These are phyloP conservation scores for Dictyostelium brefeldianum DNA, from an alignment of 78 protist genomes.

Conservation along the genomic window DNA sequence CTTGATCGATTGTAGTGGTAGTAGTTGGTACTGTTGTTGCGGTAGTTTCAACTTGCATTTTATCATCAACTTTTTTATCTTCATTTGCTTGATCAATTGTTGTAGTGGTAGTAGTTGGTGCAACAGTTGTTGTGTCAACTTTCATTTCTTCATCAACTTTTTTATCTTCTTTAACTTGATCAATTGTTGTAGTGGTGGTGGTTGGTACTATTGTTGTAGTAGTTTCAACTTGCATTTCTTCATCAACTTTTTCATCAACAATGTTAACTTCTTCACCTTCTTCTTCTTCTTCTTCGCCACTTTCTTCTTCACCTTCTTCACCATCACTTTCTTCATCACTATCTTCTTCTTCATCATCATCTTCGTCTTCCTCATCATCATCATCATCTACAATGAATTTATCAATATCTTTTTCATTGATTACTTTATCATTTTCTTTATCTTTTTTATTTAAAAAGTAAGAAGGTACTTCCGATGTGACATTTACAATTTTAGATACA, in stretches of 20 bases:
- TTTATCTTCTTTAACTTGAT: background rate
- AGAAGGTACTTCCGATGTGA: slow-evolving; percentile 63
- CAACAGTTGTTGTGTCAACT: background rate
- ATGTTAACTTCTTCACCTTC: background rate
- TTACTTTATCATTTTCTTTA: slow-evolving; percentile 23
- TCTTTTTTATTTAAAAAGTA: slow-evolving; percentile 39
- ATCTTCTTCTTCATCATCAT: background rate
- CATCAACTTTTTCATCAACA: slow-evolving; percentile 11
- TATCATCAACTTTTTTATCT: background rate
- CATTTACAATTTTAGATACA: slow-evolving; percentile 50
- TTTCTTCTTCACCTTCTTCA: background rate
- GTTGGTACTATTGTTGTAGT: background rate
- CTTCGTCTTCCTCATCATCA: slow-evolving; percentile 29
- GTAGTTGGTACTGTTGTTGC: background rate
- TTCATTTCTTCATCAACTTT: slow-evolving; percentile 8
- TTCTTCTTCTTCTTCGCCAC: background rate
- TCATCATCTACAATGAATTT: background rate
- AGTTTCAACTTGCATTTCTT: background rate
- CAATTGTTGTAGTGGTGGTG: background rate
- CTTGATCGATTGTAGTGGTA: background rate
- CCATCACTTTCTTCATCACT: background rate
- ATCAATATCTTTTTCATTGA: slow-evolving; percentile 12
- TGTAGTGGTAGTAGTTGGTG: background rate
- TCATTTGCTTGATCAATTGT: background rate
- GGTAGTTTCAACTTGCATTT: background rate